Evolutionary conservation across 2,329 filamentous ascomycete genomes (phyloP), one percentile per base, ranked within the genome.

Genomic region (Cordyceps cicadae): DNA sequence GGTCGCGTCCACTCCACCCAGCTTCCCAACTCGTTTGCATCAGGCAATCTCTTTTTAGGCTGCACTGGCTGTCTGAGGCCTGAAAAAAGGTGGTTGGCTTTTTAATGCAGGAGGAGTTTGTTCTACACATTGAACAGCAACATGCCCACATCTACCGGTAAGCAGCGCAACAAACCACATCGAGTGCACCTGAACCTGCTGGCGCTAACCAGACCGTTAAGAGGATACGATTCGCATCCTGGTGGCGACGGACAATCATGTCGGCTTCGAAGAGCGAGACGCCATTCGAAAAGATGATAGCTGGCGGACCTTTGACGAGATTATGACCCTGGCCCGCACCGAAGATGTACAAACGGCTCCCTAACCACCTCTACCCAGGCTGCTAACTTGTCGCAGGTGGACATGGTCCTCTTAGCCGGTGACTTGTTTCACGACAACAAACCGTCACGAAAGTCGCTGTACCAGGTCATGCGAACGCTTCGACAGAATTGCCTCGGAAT

Each of bases 391-490:
- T 26, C 62, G 26, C 37, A 86, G 83, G 84, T 99, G 65, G 94
- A 99, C 74, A 97, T 99, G 94, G 89, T 99, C 0, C 81, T 99
- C 2, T 85, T 99, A 5, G 93, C 88, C 3, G 94, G 94, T 52
- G 94, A 99, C 71, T 82, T 99, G 1, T 99, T 99, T 71, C 95
- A 99, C 72, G 93, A 99, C 67, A 99, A 99, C 74, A 96, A 96
- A 69, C 95, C 94, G 3, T 97, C 92, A 7, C 85, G 94, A 62
- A 96, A 97, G 70, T 87, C 92, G 32, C 90, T 99, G 83, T 97
- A 94, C 72, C 91, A 99, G 71, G 94, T 99, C 63, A 97, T 97
- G 91, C 87, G 91, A 37, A 94, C 90, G 2, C 80, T 99, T 34
- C 87, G 94, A 58, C 88, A 92, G 80, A 96, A 97, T 70, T 97